These are phyloP conservation scores for Aspergillus ustus DNA, from an alignment of 2,329 filamentous ascomycete genomes.

Conservation along the genomic window DNA sequence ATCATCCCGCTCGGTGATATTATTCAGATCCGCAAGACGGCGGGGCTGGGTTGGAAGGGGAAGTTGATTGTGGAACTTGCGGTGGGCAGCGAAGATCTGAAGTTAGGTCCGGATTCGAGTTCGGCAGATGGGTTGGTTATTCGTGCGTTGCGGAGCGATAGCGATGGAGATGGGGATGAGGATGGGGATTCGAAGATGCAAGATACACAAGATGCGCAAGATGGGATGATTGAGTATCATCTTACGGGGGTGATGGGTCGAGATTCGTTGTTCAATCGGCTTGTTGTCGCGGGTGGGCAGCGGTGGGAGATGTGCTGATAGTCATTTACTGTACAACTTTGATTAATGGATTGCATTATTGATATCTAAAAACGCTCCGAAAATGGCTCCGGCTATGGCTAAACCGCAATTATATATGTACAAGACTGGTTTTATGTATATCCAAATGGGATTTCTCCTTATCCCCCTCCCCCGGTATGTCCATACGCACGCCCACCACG, in stretches of 20 bases:
- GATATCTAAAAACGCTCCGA: too few species aligned
- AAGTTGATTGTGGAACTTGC: slow-evolving; percentile 84
- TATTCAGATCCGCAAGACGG: slow-evolving; percentile 74
- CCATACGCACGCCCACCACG: too few species aligned
- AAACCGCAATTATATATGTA: too few species aligned
- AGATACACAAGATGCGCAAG: too few species aligned
- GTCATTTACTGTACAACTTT: too few species aligned
- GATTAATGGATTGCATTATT: too few species aligned
- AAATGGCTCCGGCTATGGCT: too few species aligned
- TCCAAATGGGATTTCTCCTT: too few species aligned
- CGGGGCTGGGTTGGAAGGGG: slow-evolving; percentile 82
- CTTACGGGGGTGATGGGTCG: background rate
- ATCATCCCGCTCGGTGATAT: slow-evolving; percentile 73
- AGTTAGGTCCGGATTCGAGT: slow-evolving; percentile 45
- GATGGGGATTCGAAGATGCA: background rate
- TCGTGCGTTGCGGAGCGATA: background rate
- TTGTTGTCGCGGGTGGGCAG: background rate
- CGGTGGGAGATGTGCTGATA: background rate
- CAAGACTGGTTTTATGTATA: too few species aligned
- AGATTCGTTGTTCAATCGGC: background rate
- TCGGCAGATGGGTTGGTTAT: slow-evolving; percentile 73
- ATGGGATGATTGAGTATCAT: background rate
- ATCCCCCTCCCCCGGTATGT: too few species aligned
- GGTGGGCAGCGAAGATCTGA: slow-evolving; percentile 61
- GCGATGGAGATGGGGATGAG: background rate